Conservation (phyloP, 345 rosid genomes). For the Streptanthus diversifolius region DNA sequence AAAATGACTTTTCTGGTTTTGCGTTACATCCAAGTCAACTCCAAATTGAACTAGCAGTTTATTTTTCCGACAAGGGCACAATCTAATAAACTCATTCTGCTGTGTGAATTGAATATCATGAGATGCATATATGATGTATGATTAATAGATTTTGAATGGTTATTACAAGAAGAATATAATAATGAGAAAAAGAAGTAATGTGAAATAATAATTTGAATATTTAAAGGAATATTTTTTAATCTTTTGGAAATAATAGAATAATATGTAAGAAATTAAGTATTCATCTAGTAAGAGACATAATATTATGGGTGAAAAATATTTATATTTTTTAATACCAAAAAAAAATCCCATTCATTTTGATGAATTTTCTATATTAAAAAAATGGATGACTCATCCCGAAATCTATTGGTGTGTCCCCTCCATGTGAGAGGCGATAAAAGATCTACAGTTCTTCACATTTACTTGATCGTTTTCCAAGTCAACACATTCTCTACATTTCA, state of each 20-base stretch:
- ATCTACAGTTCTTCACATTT: background rate
- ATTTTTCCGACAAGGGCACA: background rate
- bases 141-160: background rate
- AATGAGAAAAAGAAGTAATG: background rate
- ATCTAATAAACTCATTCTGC: background rate
- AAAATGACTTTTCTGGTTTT: background rate
- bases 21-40: background rate
- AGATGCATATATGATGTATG: background rate
- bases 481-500: slow-evolving; percentile 22
- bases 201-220: background rate
- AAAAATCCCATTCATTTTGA: background rate
- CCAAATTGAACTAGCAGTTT: background rate
- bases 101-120: background rate
- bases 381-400: slow-evolving; percentile 6
- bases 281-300: background rate
- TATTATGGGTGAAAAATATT: background rate
- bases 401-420: slow-evolving; percentile 25
- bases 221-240: background rate
- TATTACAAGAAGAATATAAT: background rate
- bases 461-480: slow-evolving; percentile 12
- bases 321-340: background rate
- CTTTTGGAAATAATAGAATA: background rate
- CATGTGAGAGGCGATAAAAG: slow-evolving; percentile 26
- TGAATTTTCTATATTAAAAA: background rate
- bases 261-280: background rate